Evolutionary conservation across 108 stramenopile genomes (phyloP), one percentile per base, ranked within the genome.

Genomic region (Cyclotella kingstonii): DNA sequence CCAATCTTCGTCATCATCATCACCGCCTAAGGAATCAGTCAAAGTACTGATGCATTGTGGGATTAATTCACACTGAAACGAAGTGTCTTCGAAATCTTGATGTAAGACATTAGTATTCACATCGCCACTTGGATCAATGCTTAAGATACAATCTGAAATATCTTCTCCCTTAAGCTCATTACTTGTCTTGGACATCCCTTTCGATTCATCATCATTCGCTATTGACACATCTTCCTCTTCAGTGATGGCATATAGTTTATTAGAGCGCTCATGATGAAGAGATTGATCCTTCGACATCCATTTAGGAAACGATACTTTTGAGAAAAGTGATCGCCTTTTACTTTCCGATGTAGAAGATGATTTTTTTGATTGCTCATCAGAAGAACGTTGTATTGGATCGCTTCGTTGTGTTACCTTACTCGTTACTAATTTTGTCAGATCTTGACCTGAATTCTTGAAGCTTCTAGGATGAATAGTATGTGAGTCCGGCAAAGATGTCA

Each of bases 181-280:
- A 4, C 15, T 40, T 2, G 39, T 40, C 39, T 40, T 40, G 2
- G 2, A 4, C 2, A 2, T 2, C 3, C 52, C 38, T 63, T 25
- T 27, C 42, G 28, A 31, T 0, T 47, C 45, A 23, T 44, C 60
- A 3, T 18, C 31, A 2, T 44, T 17, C 11, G 23, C 54, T 18
- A 28, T n/a, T 22, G 4, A 17, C n/a, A 34, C 53, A 4, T 66
- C 54, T 21, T 44, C 64, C 21, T 43, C 45, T 28, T 60, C 57
- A 58, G n/a, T n/a, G n/a, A 66, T 66, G 14, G 28, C 54, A 7
- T 55, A 30, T 29, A 30, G 36, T 53, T 45, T 60, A 29, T 67
- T 15, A 54, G 4, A 21, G 9, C 18, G 33, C 18, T 15, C 18
- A 9, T 10, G 6, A 10, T 11, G 4, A 19, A 18, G 35, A 0